phyloP scores from a whole-genome alignment of 768 basidiomycete genomes.

The Chalciporus chontae region DNA sequence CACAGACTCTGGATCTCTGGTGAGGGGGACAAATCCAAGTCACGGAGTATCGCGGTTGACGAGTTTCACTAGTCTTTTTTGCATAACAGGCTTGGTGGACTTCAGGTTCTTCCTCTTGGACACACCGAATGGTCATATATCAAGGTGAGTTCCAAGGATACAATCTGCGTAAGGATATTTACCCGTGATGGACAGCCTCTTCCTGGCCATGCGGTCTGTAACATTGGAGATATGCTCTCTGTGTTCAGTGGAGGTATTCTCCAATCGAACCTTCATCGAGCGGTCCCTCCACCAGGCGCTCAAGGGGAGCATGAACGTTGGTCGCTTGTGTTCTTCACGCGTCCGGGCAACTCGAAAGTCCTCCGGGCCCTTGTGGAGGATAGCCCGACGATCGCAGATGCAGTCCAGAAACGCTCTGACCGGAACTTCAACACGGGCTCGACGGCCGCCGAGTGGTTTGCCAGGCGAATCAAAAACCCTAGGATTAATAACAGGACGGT shows the following conservation, averaged over 20 bases:
- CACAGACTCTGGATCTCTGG: constrained; percentile 73
- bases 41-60: background rate
- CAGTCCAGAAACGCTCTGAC: constrained; percentile 34
- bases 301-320: constrained; percentile 55
- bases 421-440: constrained; percentile 34
- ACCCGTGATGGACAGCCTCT: constrained; percentile 36
- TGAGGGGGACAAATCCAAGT: constrained; percentile 25
- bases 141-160: constrained; percentile 35
- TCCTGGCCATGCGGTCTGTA: constrained; percentile 52
- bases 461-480: constrained; percentile 38
- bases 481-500: constrained; percentile 41
- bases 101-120: constrained; percentile 65
- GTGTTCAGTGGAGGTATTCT: constrained; percentile 64
- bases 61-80: constrained; percentile 48
- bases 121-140: constrained; percentile 65
- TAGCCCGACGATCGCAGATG: constrained; percentile 48
- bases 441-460: constrained; percentile 42
- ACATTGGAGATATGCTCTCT: constrained; percentile 58
- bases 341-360: constrained; percentile 51
- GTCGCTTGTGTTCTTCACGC: constrained; percentile 67
- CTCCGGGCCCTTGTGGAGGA: constrained; percentile 51
- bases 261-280: constrained; percentile 61
- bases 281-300: constrained; percentile 56
- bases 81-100: constrained; percentile 65
- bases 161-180: too few relatives aligned